Evolutionary conservation across 2,329 filamentous ascomycete species (phyloP).

Genomic region (Domatiomyces globalis): DNA sequence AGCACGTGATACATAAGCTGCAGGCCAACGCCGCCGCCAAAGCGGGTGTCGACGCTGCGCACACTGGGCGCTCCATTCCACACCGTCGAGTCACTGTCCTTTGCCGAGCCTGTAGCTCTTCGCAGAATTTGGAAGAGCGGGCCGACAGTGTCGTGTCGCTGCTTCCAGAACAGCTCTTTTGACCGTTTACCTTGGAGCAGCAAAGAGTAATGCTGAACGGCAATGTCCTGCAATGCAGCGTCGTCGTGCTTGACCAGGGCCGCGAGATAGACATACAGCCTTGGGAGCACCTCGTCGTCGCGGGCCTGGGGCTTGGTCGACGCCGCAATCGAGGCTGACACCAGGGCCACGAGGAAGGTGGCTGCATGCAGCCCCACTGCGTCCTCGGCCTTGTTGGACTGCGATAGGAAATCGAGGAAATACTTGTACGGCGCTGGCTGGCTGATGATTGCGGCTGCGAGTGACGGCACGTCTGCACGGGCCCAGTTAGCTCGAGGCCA

Average conservation of each 20-base stretch:
- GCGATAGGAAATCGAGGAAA: constrained; percentile 69
- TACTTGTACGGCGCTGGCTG: constrained; percentile 58
- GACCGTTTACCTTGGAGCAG: constrained; percentile 62
- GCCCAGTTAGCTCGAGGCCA: neutral
- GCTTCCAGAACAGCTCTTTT: constrained; percentile 77
- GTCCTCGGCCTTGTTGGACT: constrained; percentile 72
- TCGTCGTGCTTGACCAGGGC: constrained; percentile 72
- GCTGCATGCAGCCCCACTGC: constrained; percentile 81
- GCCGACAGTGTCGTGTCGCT: constrained; percentile 67
- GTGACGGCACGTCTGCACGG: constrained; percentile 56
- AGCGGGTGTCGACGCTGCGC: constrained; percentile 49
- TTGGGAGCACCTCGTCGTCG: constrained; percentile 62
- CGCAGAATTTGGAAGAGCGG: constrained; percentile 70
- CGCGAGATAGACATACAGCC: constrained; percentile 75
- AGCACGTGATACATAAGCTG: constrained; percentile 91
- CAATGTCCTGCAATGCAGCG: constrained; percentile 85
- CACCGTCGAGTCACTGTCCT: constrained; percentile 50
- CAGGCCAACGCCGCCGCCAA: constrained; percentile 66
- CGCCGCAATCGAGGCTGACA: constrained; percentile 48
- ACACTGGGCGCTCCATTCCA: constrained; percentile 39
- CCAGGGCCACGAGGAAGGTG: constrained; percentile 66
- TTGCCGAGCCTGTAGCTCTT: constrained; percentile 58
- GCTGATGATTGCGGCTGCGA: constrained; percentile 62
- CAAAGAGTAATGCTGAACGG: constrained; percentile 78
- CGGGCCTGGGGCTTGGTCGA: constrained; percentile 46